phyloP scores from a whole-genome alignment of 1,139 yeast species.

The Blastobotrys ciferrii region DNA sequence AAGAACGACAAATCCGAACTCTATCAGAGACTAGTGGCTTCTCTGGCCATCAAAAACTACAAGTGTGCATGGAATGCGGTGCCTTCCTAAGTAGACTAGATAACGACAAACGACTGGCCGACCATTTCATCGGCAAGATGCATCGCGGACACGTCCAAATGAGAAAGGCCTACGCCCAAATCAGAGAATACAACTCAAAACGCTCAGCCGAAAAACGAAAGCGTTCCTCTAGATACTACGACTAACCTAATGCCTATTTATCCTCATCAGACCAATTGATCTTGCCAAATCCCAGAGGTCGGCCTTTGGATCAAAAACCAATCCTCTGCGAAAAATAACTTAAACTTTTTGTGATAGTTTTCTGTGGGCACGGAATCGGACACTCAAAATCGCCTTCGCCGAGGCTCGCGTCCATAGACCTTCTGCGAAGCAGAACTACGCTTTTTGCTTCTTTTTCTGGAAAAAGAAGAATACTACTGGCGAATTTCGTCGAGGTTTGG shows the following conservation, averaged over 20 bases:
- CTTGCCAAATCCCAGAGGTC: too few relatives aligned
- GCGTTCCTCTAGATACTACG: background rate
- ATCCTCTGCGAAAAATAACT: background rate
- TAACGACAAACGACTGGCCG: constrained; percentile 85
- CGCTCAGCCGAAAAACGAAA: constrained; percentile 11
- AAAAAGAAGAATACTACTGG: too few relatives aligned
- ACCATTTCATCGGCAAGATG: constrained; percentile 85
- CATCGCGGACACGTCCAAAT: constrained; percentile 80
- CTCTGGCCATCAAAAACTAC: constrained; percentile 84
- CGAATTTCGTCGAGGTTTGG: too few relatives aligned
- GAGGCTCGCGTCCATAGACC: too few relatives aligned
- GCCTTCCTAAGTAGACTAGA: constrained; percentile 86
- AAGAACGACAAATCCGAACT: constrained; percentile 53
- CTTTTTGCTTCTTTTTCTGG: too few relatives aligned
- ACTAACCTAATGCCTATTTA: background rate
- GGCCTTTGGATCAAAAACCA: background rate
- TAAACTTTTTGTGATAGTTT: too few relatives aligned
- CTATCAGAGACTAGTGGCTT: constrained; percentile 78
- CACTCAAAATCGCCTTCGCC: too few relatives aligned
- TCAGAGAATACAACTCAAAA: constrained; percentile 37
- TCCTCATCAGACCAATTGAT: too few relatives aligned
- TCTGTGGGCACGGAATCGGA: too few relatives aligned
- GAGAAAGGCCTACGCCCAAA: constrained; percentile 59
- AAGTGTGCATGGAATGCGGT: constrained; percentile 89
- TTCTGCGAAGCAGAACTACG: too few relatives aligned